A percentile compares a stretch with the other conserved stretches of the same genome.
Evolutionary conservation across 2,329 filamentous ascomycete genomes (phyloP).

Genomic region (Fusarium liriodendri): DNA sequence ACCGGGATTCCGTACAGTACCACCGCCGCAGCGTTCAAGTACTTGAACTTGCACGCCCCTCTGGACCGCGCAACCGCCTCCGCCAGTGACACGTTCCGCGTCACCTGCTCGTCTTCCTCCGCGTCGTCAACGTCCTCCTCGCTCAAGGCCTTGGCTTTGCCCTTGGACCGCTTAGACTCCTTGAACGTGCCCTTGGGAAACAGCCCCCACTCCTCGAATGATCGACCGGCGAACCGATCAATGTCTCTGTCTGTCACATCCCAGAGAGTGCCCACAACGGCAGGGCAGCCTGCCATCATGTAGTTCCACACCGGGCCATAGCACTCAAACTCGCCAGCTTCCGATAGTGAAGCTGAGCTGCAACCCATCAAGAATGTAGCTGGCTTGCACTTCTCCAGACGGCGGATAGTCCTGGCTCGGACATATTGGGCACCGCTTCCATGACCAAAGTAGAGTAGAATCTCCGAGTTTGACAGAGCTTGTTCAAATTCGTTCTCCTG

Average conservation of each 20-base stretch:
- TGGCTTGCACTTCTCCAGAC: slow-evolving; percentile 78
- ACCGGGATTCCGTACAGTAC: slow-evolving; percentile 96
- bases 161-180: slow-evolving; percentile 47
- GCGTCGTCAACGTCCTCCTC: slow-evolving; percentile 43
- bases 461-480: slow-evolving; percentile 72
- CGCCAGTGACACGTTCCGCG: slow-evolving; percentile 70
- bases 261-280: slow-evolving; percentile 93
- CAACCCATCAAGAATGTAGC: slow-evolving; percentile 94
- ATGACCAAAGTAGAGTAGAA: slow-evolving; percentile 95
- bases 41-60: slow-evolving; percentile 85
- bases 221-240: slow-evolving; percentile 84
- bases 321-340: slow-evolving; percentile 90
- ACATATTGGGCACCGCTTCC: slow-evolving; percentile 96
- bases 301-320: slow-evolving; percentile 92
- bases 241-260: slow-evolving; percentile 98
- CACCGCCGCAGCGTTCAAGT: slow-evolving; percentile 92
- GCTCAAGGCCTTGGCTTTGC: slow-evolving; percentile 37
- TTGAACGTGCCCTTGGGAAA: slow-evolving; percentile 61
- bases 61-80: slow-evolving; percentile 83
- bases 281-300: slow-evolving; percentile 86
- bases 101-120: slow-evolving; percentile 38
- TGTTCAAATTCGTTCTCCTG: slow-evolving; percentile 81
- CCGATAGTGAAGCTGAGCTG: slow-evolving; percentile 81
- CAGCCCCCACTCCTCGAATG: slow-evolving; percentile 90
- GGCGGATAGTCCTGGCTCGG: slow-evolving; percentile 82